Evolutionary conservation across 371 early-diverging fungal species (phyloP).

Genomic region (Saksenaea oblongispora): DNA sequence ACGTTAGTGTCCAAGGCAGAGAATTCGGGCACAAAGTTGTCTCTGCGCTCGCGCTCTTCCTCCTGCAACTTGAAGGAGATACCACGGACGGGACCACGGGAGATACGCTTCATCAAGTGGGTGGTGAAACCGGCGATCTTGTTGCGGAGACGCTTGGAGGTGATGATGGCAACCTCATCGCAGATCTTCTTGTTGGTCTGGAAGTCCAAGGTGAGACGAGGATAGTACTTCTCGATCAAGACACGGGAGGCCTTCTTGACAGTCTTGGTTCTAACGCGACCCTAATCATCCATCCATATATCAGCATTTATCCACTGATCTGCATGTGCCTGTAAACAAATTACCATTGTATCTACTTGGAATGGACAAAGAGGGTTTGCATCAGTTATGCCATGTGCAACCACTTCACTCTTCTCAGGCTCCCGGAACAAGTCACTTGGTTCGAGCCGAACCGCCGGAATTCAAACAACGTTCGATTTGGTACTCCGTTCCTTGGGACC

Average conservation of each 20-base stretch:
- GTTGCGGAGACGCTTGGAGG: slow-evolving; percentile 99
- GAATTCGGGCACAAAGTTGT: slow-evolving; percentile 99
- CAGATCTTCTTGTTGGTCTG: slow-evolving; percentile 99
- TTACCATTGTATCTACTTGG: slow-evolving; percentile 5
- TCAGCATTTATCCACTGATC: slow-evolving; percentile 24
- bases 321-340: neutral
- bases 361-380: slow-evolving; percentile 5
- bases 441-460: neutral
- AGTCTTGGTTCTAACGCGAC: slow-evolving; percentile 85
- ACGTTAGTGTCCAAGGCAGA: slow-evolving; percentile 95
- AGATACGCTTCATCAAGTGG: slow-evolving; percentile 99
- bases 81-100: slow-evolving; percentile 99
- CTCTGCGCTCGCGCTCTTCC: slow-evolving; percentile 99
- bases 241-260: slow-evolving; percentile 99
- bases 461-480: too few species aligned
- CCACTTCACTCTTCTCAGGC: neutral
- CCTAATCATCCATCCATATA: slow-evolving; percentile 22
- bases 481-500: too few species aligned
- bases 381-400: neutral
- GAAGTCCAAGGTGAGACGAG: slow-evolving; percentile 99
- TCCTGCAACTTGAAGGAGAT: slow-evolving; percentile 99
- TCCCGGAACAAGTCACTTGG: neutral
- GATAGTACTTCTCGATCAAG: slow-evolving; percentile 99
- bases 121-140: slow-evolving; percentile 99
- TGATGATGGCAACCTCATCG: slow-evolving; percentile 97